Base-by-base conservation (phyloP, 2,329 filamentous ascomycete species). In the Akanthomyces dipterigenus region DNA sequence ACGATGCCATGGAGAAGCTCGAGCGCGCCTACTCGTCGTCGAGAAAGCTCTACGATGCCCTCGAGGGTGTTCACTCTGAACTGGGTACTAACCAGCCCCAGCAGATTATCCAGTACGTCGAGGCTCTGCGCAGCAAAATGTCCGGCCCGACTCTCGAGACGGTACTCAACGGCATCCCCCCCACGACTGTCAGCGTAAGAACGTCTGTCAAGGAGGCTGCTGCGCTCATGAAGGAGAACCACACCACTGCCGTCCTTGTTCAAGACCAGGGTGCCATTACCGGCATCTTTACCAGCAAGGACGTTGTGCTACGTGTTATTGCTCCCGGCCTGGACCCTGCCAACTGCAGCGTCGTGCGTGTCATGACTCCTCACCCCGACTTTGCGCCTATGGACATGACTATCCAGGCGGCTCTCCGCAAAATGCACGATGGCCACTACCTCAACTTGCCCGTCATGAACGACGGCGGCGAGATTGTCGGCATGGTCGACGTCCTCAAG, bases 341-440 rank as follows among this genome's bases (percentile, higher is more conserved):
- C 63, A 98, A 89, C 70, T 99, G 95, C 83, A 98, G 93, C 73
- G 95, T 99, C 64, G 93, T 99, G 66, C 88, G 95, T 69, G 95
- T 99, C 67, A 99, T 99, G 95, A 99, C 95, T 38, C 95, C 95
- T 66, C 95, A 99, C 73, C 95, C 95, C 7, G 95, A 99, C 75
- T 99, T 99, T 83, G 95, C 95, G 61, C 93, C 95, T 34, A 91
- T 96, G 79, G 93, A 98, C 75, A 98, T 99, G 95, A 98, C 88
- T 75, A 98, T 99, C 71, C 95, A 99, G 78, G 91, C 93, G 67
- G 95, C 95, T 70, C 85, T 99, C 60, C 88, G 95, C 69, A 99
- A 99, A 82, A 99, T 99, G 95, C 95, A 99, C 74, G 93, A 99
- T 79, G 95, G 95, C 16, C 95, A 99, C 76, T 99, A 99, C 75